These are phyloP conservation scores for Fonsecaea pedrosoi DNA, from an alignment of 2,329 filamentous ascomycete genomes.

Conservation along the genomic window DNA sequence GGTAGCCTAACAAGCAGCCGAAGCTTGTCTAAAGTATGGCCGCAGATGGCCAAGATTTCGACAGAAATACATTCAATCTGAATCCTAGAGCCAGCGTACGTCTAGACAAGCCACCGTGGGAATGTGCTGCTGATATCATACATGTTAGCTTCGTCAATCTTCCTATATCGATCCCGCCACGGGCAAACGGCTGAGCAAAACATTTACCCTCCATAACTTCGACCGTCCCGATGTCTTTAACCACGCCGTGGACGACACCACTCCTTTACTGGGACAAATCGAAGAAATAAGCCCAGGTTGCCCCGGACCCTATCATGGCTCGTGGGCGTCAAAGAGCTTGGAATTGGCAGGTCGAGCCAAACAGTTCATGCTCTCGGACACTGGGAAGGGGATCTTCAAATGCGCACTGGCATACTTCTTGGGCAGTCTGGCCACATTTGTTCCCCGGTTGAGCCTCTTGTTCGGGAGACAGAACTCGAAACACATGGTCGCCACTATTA, in stretches of 20 bases:
- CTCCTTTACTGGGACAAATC: constrained; percentile 28
- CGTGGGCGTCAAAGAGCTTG: constrained; percentile 34
- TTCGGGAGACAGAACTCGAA: constrained; percentile 88
- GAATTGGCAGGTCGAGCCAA: constrained; percentile 53
- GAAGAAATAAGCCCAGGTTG: not conserved
- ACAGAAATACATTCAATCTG: not conserved
- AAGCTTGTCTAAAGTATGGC: not conserved
- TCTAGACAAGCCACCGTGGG: not conserved
- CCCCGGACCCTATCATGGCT: not conserved
- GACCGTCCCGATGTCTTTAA: constrained; percentile 44
- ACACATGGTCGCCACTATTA: constrained; percentile 90
- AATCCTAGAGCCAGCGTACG: constrained; percentile 35
- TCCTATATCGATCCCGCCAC: constrained; percentile 87
- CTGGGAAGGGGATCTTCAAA: constrained; percentile 82
- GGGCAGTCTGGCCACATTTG: constrained; percentile 85
- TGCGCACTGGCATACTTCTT: constrained; percentile 89
- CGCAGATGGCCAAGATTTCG: not conserved
- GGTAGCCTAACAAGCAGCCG: not conserved
- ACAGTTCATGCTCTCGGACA: constrained; percentile 71
- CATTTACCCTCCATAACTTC: constrained; percentile 74
- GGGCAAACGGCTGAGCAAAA: constrained; percentile 80
- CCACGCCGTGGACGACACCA: constrained; percentile 15
- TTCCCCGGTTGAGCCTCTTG: constrained; percentile 72
- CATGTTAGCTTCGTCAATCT: constrained; percentile 72
- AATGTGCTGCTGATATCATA: not conserved